A percentile compares a stretch with the other conserved stretches of the same genome.
Conservation (phyloP, 2,329 filamentous ascomycete genomes). For the Mariannaea elegans region DNA sequence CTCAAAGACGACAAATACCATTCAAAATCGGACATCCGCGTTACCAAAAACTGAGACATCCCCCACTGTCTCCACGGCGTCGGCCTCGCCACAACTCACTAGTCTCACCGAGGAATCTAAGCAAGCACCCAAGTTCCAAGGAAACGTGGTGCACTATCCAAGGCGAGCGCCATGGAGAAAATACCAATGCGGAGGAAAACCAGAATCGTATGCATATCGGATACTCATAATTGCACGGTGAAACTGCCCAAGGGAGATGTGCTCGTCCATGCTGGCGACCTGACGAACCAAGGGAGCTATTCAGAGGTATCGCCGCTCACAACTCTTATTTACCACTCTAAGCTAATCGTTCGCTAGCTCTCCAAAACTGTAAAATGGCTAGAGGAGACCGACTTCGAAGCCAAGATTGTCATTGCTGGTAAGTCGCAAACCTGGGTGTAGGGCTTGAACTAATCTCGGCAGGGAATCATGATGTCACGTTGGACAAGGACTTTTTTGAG, state of each 20-base stretch:
- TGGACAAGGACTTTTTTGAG: conserved; percentile 70
- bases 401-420: conserved; percentile 77
- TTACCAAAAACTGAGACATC: conserved; percentile 17
- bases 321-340: conserved; percentile 1
- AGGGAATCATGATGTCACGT: conserved; percentile 81
- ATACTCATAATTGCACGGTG: conserved; percentile 75
- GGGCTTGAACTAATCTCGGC: conserved; percentile 13
- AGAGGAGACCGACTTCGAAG: conserved; percentile 71
- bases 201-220: conserved; percentile 78
- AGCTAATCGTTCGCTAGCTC: conserved; percentile 49
- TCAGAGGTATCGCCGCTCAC: conserved; percentile 52
- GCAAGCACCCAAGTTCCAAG: conserved; percentile 25
- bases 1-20: background rate
- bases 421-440: conserved; percentile 24
- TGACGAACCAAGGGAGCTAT: conserved; percentile 76
- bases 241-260: conserved; percentile 77
- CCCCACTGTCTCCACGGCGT: conserved; percentile 11
- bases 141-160: conserved; percentile 11
- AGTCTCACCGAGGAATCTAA: background rate
- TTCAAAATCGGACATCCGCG: background rate
- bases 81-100: conserved; percentile 6
- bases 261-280: conserved; percentile 78
- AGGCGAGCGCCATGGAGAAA: conserved; percentile 24
- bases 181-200: conserved; percentile 53
- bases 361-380: conserved; percentile 73